Evolutionary conservation across 2,329 filamentous ascomycete species (phyloP).

Genomic region (Phyllosticta ampelicida): DNA sequence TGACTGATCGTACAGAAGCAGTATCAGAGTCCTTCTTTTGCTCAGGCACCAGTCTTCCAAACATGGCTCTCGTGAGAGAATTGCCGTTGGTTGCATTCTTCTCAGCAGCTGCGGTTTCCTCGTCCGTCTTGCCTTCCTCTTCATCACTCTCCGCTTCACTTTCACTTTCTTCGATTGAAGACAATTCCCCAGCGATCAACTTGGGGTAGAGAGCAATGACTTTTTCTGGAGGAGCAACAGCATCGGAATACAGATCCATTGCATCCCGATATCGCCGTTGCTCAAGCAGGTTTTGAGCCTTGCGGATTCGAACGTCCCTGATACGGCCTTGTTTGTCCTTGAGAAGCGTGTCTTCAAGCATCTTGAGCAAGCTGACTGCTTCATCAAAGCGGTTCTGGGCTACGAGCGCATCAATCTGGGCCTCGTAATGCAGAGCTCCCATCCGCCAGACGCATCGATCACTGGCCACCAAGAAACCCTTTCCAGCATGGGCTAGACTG

Average conservation of each 20-base stretch:
- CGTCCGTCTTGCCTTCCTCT: slow-evolving; percentile 12
- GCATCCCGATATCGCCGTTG: slow-evolving; percentile 74
- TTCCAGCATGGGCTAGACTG: slow-evolving; percentile 89
- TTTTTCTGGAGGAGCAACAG: slow-evolving; percentile 77
- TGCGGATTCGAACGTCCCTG: slow-evolving; percentile 80
- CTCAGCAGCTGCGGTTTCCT: slow-evolving; percentile 12
- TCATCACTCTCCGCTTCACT: slow-evolving; percentile 16
- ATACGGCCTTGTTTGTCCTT: slow-evolving; percentile 71
- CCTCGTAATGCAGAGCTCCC: slow-evolving; percentile 83
- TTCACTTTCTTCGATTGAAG: slow-evolving; percentile 45
- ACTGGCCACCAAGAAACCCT: slow-evolving; percentile 88
- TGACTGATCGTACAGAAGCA: slow-evolving; percentile 50
- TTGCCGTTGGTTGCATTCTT: slow-evolving; percentile 17
- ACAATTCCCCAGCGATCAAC: slow-evolving; percentile 72
- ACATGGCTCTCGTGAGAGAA: slow-evolving; percentile 25
- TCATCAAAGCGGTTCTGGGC: slow-evolving; percentile 70
- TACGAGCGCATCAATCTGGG: slow-evolving; percentile 75
- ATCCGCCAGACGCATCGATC: slow-evolving; percentile 93
- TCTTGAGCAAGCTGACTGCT: slow-evolving; percentile 74
- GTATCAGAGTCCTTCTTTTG: slow-evolving; percentile 40
- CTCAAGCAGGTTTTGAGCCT: slow-evolving; percentile 76
- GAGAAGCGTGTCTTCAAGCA: slow-evolving; percentile 87
- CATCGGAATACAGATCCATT: slow-evolving; percentile 82
- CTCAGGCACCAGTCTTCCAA: slow-evolving; percentile 38
- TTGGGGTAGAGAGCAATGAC: slow-evolving; percentile 78